A percentile compares a stretch with the other conserved stretches of the same genome.
phyloP scores from a whole-genome alignment of 1,284 basidiomycete species.

The Trichosporon sp. region DNA sequence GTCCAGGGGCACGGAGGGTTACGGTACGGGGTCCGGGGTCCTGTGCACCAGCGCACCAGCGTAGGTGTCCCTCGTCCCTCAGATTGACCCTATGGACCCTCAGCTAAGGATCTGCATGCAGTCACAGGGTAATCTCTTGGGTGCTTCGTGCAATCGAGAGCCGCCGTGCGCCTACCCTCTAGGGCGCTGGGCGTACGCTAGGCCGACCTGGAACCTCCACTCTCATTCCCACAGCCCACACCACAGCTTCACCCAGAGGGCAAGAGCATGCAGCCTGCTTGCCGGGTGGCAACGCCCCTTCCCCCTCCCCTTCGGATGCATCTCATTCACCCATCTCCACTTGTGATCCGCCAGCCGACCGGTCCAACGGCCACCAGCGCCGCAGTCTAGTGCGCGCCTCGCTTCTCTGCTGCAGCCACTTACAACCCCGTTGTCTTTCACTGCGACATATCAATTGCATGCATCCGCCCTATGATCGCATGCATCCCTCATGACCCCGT shows the following conservation, averaged over 20 bases:
- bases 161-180: neutral
- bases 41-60: neutral
- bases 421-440: neutral
- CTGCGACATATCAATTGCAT: neutral
- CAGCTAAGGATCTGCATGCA: neutral
- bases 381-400: neutral
- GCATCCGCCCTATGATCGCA: neutral
- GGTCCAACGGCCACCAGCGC: neutral
- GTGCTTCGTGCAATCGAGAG: constrained; percentile 8
- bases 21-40: neutral
- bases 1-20: neutral
- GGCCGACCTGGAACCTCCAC: constrained; percentile 9
- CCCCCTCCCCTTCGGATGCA: neutral
- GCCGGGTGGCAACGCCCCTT: neutral
- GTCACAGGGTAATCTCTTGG: neutral
- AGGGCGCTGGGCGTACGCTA: neutral
- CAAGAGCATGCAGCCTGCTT: too few species aligned
- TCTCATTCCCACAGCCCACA: constrained; percentile 11
- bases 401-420: neutral
- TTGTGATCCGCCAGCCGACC: neutral
- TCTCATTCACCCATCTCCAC: neutral
- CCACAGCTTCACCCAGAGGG: neutral
- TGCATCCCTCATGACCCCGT: neutral
- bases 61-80: neutral
- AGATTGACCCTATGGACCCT: neutral